Evolutionary conservation across 75 land plant genomes (phyloP), one percentile per base, ranked within the genome.

Genomic region (Ceratopteris richardii): DNA sequence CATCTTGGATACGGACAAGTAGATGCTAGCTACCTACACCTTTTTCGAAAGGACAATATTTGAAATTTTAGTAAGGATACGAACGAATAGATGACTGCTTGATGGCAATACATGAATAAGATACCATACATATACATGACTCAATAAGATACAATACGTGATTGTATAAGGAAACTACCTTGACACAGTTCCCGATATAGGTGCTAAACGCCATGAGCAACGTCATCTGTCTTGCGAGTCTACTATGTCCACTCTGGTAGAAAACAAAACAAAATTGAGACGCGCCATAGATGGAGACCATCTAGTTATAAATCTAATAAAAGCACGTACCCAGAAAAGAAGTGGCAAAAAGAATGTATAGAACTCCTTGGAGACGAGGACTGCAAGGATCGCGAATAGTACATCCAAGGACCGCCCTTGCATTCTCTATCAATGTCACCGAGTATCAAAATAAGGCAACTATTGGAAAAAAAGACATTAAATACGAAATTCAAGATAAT

Each of bases 211-310:
- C 96, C 83, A 94, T 83, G 69, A 94, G 62, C 24, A 94, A 47
- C 14, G 96, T 94, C 87, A 89, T 79, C 60, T 81, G 95, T 63
- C 98, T 81, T 29, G 86, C 91, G 64, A 95, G 73, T 74, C 67
- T 79, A 30, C 75, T 46, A 66, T 95, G 92, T 36, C 96, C 96
- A 75, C 87, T 80, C 96, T 95, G 64, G 58, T 23, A 16, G 13
- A 52, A 16, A 60, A 25, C 16, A 43, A 64, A 60, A 10, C n/a
- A 36, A 63, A 7, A 14, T 52, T 44, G 30, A n/a, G 23, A 24
- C 11, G 53, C 19, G 2, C 25, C 29, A 21, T 12, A 4, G 2
- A 7, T n/a, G n/a, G n/a, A n/a, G n/a, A n/a, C n/a, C n/a, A n/a
- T n/a, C n/a, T n/a, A n/a, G n/a, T n/a, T n/a, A n/a, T n/a, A 33